phyloP scores from a whole-genome alignment of 164 flowering plant genomes.

The Pachysandra terminalis region DNA sequence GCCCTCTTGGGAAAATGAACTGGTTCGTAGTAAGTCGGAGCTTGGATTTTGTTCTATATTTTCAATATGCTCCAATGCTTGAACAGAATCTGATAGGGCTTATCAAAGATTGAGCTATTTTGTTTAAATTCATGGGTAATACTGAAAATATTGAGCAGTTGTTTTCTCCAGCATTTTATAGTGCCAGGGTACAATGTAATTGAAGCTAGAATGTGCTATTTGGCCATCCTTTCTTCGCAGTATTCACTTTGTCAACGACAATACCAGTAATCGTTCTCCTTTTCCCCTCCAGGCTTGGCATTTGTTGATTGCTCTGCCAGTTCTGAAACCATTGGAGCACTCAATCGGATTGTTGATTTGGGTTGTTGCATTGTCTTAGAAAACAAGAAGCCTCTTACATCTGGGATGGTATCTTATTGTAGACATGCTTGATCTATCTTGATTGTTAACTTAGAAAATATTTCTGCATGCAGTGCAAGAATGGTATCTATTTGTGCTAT shows the following conservation, averaged over 20 bases:
- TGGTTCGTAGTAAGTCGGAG: constrained; percentile 33
- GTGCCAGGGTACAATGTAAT: not conserved
- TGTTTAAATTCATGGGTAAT: not conserved
- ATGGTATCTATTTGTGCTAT: too few relatives aligned
- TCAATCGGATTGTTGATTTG: constrained; percentile 46
- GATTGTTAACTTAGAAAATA: not conserved
- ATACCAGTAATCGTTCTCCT: not conserved
- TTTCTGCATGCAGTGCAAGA: not conserved
- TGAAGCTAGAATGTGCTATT: not conserved
- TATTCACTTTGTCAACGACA: not conserved
- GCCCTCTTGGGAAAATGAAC: constrained; percentile 40
- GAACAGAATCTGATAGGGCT: not conserved
- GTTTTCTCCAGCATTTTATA: not conserved
- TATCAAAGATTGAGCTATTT: not conserved
- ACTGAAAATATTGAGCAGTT: not conserved
- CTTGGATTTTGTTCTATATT: constrained; percentile 13
- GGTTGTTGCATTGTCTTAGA: constrained; percentile 84
- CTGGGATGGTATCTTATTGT: constrained; percentile 50
- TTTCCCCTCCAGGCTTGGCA: constrained; percentile 49
- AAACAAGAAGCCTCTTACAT: constrained; percentile 86
- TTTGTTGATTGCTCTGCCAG: constrained; percentile 93
- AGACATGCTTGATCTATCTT: not conserved
- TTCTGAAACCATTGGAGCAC: constrained; percentile 54
- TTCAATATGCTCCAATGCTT: not conserved
- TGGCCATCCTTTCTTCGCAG: not conserved